Conservation (phyloP, 192 early-diverging fungal genomes). For the Obelidium mucronatum region DNA sequence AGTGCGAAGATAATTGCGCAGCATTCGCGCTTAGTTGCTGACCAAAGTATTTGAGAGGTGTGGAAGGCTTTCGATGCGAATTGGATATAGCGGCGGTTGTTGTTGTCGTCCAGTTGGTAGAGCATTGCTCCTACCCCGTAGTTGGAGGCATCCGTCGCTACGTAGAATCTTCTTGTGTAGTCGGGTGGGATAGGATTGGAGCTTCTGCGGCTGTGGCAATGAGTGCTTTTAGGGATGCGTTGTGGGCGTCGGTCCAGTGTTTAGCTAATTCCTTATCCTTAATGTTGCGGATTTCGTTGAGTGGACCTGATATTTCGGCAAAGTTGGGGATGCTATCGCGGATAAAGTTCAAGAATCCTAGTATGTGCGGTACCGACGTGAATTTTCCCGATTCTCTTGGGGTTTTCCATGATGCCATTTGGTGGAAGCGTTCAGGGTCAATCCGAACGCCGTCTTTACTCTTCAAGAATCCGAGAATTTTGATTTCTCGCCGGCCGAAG, state of each 20-base stretch:
- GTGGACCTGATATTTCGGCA: neutral
- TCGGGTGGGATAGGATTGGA: neutral
- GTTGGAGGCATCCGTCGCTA: neutral
- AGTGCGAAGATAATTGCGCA: conserved; percentile 15
- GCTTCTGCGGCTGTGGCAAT: neutral
- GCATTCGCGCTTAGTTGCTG: neutral
- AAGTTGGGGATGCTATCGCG: neutral
- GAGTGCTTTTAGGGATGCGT: neutral
- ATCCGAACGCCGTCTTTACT: no score
- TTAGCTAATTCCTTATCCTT: neutral
- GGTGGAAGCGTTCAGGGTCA: no score
- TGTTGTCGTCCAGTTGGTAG: neutral
- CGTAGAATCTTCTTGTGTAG: neutral
- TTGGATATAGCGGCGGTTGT: neutral
- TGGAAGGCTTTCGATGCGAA: neutral
- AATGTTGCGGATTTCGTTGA: neutral
- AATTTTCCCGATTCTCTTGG: no score
- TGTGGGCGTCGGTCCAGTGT: neutral
- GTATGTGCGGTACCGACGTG: neutral
- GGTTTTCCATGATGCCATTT: no score
- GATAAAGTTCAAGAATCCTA: neutral
- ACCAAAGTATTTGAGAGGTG: neutral
- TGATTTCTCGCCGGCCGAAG: no score
- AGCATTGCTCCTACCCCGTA: neutral
- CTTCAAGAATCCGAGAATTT: no score